Conservation (phyloP, 768 basidiomycete species). For the Suillus plorans region DNA sequence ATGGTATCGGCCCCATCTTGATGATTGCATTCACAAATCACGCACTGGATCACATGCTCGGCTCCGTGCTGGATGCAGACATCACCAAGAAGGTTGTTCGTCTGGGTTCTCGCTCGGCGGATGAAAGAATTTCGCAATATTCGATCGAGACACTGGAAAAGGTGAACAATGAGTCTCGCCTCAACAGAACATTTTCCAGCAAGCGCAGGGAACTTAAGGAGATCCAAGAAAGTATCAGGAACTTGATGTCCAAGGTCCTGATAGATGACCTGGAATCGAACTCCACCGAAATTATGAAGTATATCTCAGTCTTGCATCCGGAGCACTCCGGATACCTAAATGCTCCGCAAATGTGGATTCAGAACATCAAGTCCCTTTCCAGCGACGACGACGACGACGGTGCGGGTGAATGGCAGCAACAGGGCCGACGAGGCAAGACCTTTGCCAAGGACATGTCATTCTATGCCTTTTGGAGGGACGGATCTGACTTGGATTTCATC, state of each 20-base stretch:
- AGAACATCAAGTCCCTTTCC: conserved; percentile 17
- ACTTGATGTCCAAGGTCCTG: conserved; percentile 44
- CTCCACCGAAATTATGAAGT: conserved; percentile 38
- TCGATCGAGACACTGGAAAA: conserved; percentile 60
- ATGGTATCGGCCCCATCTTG: conserved; percentile 51
- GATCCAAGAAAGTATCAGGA: conserved; percentile 45
- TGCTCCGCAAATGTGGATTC: conserved; percentile 52
- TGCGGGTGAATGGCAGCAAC: conserved; percentile 34
- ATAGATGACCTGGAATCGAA: conserved; percentile 32
- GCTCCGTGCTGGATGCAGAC: conserved; percentile 58
- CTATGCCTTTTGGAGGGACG: conserved; percentile 53
- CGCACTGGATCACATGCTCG: conserved; percentile 72
- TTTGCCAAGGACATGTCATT: conserved; percentile 26
- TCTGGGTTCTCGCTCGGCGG: conserved; percentile 62
- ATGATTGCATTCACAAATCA: conserved; percentile 76
- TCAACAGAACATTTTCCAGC: conserved; percentile 34
- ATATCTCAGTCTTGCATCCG: conserved; percentile 45
- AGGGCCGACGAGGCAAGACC: conserved; percentile 27
- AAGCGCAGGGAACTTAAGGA: conserved; percentile 42
- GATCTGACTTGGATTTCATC: conserved; percentile 49
- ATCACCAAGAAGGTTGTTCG: conserved; percentile 69
- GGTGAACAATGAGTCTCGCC: conserved; percentile 39
- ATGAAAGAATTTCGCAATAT: conserved; percentile 60
- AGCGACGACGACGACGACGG: conserved; percentile 16
- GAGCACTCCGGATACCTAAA: conserved; percentile 46